Evolutionary conservation across 768 basidiomycete species (phyloP).

Genomic region (Leccinum boreale): DNA sequence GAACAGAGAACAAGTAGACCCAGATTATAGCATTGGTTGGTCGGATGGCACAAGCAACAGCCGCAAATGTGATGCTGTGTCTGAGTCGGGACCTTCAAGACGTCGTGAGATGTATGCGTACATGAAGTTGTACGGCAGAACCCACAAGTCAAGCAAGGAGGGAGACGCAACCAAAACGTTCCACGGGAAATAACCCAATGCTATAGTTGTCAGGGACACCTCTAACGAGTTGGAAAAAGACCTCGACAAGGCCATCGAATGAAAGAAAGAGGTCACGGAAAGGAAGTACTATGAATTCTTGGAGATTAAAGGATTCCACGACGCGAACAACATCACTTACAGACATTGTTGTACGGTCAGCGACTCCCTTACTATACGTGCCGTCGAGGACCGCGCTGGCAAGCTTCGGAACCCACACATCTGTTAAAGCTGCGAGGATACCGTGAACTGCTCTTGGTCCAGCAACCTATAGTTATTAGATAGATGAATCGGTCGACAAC

Average conservation of each 20-base stretch:
- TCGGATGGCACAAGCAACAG: constrained; percentile 76
- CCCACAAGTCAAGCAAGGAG: constrained; percentile 19
- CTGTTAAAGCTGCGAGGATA: constrained; percentile 72
- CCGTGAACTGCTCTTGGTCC: constrained; percentile 80
- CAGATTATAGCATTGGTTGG: constrained; percentile 89
- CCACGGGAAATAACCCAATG: constrained; percentile 80
- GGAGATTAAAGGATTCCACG: background rate
- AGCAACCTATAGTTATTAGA: constrained; percentile 46
- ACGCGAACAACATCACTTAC: constrained; percentile 45
- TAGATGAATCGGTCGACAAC: background rate
- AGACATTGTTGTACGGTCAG: constrained; percentile 41
- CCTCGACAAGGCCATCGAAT: constrained; percentile 78
- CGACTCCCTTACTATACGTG: constrained; percentile 35
- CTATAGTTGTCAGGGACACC: constrained; percentile 77
- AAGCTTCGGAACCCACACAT: constrained; percentile 68
- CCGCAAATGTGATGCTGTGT: constrained; percentile 55
- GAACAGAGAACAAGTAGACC: constrained; percentile 60
- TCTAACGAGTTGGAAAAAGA: constrained; percentile 93
- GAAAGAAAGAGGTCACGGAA: constrained; percentile 84
- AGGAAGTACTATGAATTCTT: constrained; percentile 57
- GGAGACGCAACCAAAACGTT: constrained; percentile 34
- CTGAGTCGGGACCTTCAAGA: constrained; percentile 31
- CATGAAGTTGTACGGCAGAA: background rate
- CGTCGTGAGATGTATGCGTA: constrained; percentile 28
- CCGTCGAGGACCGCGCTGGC: constrained; percentile 55